These are phyloP conservation scores for Closterium sp. DNA, from an alignment of 139 green algal genomes.

Conservation along the genomic window DNA sequence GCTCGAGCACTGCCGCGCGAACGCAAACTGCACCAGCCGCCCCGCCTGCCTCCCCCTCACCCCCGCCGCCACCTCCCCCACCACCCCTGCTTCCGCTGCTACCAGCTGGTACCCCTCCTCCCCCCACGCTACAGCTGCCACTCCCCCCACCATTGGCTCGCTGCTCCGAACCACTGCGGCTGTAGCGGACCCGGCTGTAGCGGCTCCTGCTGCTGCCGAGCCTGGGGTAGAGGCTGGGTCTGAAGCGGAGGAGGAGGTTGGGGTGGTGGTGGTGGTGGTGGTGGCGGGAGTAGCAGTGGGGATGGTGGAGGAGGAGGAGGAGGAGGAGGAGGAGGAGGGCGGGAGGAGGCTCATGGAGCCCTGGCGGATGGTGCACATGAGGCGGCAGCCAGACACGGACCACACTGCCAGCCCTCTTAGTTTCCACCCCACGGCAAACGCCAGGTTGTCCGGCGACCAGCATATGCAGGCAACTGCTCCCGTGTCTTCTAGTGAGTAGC, in stretches of 20 bases:
- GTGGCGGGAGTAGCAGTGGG: neutral
- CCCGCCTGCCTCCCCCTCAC: neutral
- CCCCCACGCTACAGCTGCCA: constrained; percentile 35
- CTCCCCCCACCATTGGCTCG: constrained; percentile 42
- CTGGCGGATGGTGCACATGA: constrained; percentile 55
- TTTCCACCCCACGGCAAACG: constrained; percentile 49
- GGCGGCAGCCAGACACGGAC: constrained; percentile 52
- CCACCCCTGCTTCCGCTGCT: constrained; percentile 25
- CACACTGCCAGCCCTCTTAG: constrained; percentile 45
- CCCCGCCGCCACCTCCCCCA: neutral
- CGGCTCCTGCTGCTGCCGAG: neutral
- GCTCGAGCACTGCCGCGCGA: constrained; percentile 40
- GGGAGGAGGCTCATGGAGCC: constrained; percentile 36
- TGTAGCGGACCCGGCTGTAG: neutral
- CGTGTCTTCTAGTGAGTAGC: constrained; percentile 51
- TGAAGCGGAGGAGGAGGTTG: neutral
- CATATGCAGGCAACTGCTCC: constrained; percentile 37
- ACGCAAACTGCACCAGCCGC: constrained; percentile 46
- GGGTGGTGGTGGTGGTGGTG: neutral
- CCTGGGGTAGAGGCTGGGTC: neutral
- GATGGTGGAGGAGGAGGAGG: neutral
- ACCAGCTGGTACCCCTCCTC: constrained; percentile 45
- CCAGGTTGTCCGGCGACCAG: constrained; percentile 49
- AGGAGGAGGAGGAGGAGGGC: neutral
- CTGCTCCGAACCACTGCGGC: neutral